Evolutionary conservation across 2,329 filamentous ascomycete species (phyloP).

Genomic region (Pseudogymnoascus verrucosus): DNA sequence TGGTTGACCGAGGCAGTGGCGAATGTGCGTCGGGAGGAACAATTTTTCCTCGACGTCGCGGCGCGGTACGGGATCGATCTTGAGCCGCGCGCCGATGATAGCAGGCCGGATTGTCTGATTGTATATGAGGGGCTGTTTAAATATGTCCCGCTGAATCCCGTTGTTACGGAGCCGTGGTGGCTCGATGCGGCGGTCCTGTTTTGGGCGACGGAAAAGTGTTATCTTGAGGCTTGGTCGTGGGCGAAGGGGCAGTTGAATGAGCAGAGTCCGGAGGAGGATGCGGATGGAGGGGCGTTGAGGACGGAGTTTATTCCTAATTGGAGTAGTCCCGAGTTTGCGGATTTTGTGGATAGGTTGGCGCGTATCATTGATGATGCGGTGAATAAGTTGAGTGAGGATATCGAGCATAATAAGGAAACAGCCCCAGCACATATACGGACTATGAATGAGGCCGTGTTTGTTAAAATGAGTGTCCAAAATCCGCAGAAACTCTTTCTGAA

Average conservation of each 20-base stretch:
- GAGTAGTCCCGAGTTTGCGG: constrained; percentile 52
- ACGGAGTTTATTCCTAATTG: constrained; percentile 61
- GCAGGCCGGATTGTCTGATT: constrained; percentile 31
- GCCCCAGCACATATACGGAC: constrained; percentile 30
- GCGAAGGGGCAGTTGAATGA: constrained; percentile 32
- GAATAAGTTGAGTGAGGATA: constrained; percentile 29
- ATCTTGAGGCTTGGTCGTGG: constrained; percentile 52
- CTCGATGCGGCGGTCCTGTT: constrained; percentile 66
- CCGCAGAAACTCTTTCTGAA: constrained; percentile 22
- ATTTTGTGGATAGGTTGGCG: constrained; percentile 49
- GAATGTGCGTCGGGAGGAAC: constrained; percentile 59
- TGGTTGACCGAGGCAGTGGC: constrained; percentile 56
- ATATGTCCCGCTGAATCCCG: constrained; percentile 31
- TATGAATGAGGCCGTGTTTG: constrained; percentile 37
- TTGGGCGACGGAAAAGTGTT: constrained; percentile 66
- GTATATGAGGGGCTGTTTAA: constrained; percentile 43
- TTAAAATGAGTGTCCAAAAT: constrained; percentile 17
- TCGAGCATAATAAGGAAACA: constrained; percentile 26
- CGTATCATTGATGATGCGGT: constrained; percentile 45
- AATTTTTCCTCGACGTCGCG: constrained; percentile 59
- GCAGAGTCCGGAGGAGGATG: constrained; percentile 34
- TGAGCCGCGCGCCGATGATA: not conserved
- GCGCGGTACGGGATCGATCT: constrained; percentile 50
- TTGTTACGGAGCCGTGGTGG: constrained; percentile 7
- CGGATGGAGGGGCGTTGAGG: constrained; percentile 57